These are phyloP conservation scores for Xerocomus alliaceus DNA, from an alignment of 1,284 basidiomycete genomes.

Conservation along the genomic window DNA sequence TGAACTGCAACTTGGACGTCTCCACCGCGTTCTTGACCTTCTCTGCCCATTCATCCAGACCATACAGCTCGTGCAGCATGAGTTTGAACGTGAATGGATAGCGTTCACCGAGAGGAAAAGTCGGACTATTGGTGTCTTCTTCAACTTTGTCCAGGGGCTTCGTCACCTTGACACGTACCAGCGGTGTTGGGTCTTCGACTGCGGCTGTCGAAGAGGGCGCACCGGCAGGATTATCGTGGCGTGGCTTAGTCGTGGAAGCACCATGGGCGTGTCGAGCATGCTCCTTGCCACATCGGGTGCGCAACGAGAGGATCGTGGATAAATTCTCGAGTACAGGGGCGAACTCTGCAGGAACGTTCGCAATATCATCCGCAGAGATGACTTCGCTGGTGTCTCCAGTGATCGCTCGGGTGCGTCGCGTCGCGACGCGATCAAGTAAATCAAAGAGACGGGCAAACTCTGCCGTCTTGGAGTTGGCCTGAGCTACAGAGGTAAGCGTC, in stretches of 20 bases:
- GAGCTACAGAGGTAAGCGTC: constrained; percentile 19
- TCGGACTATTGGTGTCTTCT: constrained; percentile 38
- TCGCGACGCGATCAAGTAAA: constrained; percentile 59
- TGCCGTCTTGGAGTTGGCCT: constrained; percentile 44
- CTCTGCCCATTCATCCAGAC: constrained; percentile 62
- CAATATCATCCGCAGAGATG: constrained; percentile 42
- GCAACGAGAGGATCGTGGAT: constrained; percentile 47
- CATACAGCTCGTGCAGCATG: constrained; percentile 69
- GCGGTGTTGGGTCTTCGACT: not conserved
- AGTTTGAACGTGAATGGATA: constrained; percentile 69
- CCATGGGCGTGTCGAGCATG: constrained; percentile 13
- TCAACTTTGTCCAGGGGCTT: not conserved
- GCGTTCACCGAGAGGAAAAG: constrained; percentile 52
- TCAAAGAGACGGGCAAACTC: constrained; percentile 62
- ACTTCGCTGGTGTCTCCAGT: constrained; percentile 20
- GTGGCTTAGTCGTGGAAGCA: constrained; percentile 25
- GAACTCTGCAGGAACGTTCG: constrained; percentile 50
- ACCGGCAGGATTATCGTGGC: constrained; percentile 42
- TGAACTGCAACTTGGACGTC: constrained; percentile 59
- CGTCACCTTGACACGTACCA: not conserved
- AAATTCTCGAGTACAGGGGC: constrained; percentile 54
- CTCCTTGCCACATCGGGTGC: constrained; percentile 28
- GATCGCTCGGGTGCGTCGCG: constrained; percentile 43
- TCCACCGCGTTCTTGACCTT: constrained; percentile 63
- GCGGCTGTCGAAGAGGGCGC: not conserved